A percentile compares a stretch with the other conserved stretches of the same genome.
Conservation (phyloP, 148 eudicot genomes). For the Silene latifolia region DNA sequence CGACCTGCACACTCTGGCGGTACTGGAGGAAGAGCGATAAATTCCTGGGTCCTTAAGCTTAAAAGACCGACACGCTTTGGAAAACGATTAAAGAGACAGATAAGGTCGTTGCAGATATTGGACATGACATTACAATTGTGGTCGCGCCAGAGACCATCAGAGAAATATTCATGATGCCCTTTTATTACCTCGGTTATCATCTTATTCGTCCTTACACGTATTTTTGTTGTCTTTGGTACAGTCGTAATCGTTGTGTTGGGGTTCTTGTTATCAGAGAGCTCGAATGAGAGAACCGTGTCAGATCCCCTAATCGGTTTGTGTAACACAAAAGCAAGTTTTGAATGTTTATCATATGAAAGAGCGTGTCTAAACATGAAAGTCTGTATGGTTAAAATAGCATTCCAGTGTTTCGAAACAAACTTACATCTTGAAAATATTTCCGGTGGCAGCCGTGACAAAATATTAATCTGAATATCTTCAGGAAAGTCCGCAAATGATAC, state of each 20-base stretch:
- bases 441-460: background rate
- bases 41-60: background rate
- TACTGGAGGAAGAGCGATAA: background rate
- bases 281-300: background rate
- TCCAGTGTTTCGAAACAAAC: constrained; percentile 1
- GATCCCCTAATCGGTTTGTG: too few species aligned
- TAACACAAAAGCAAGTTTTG: background rate
- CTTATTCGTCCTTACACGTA: too few species aligned
- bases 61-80: background rate
- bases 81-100: background rate
- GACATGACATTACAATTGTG: too few species aligned
- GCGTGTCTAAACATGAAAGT: background rate
- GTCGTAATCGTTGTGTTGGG: too few species aligned
- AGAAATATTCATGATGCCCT: too few species aligned
- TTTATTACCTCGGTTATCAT: too few species aligned
- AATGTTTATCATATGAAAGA: background rate
- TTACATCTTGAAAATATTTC: background rate
- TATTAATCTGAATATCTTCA: background rate
- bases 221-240: too few species aligned
- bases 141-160: too few species aligned
- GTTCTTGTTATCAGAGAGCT: background rate
- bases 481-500: too few species aligned
- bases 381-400: background rate
- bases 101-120: background rate
- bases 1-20: too few species aligned